Percentiles rank a stretch among this genome's conserved stretches.
These are phyloP conservation scores for Penstemon barbatus DNA, from an alignment of 257 asterid genomes.

Conservation along the genomic window DNA sequence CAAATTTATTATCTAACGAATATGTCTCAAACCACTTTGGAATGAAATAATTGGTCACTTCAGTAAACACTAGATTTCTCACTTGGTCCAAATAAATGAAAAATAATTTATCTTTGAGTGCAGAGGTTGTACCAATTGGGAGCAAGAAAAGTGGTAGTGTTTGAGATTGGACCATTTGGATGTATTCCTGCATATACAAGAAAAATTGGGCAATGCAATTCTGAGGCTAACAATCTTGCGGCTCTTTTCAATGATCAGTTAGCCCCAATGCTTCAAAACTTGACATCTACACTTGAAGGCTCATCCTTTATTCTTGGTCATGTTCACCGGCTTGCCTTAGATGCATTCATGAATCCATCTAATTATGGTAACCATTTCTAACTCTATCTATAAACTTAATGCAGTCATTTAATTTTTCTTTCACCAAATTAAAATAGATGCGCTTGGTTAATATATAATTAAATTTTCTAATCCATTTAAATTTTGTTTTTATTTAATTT, in stretches of 20 bases:
- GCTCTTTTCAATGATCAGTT: slow-evolving; percentile 44
- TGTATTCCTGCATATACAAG: slow-evolving; percentile 57
- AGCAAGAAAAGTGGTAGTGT: slow-evolving; percentile 56
- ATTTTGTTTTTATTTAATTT: no score
- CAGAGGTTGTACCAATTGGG: slow-evolving; percentile 64
- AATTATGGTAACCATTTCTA: slow-evolving; percentile 41
- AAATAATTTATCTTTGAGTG: no score
- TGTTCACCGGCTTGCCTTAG: slow-evolving; percentile 45
- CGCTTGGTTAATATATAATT: no score
- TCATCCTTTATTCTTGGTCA: slow-evolving; percentile 54
- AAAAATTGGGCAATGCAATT: slow-evolving; percentile 46
- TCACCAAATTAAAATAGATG: no score
- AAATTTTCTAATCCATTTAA: no score
- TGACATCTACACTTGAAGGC: slow-evolving; percentile 40
- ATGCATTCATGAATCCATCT: slow-evolving; percentile 48
- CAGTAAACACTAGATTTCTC: no score
- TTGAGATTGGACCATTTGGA: slow-evolving; percentile 75
- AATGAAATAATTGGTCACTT: no score
- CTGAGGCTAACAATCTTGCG: slow-evolving; percentile 41
- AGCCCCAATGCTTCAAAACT: slow-evolving; percentile 33
- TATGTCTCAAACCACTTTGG: no score
- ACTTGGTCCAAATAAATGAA: no score
- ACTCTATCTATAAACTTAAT: neutral
- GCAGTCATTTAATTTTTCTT: no score
- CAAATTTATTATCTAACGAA: no score